Evolutionary conservation across 2,329 filamentous ascomycete species (phyloP), one percentile per base, ranked within the genome.

Genomic region (Rhynchosporium agropyri): DNA sequence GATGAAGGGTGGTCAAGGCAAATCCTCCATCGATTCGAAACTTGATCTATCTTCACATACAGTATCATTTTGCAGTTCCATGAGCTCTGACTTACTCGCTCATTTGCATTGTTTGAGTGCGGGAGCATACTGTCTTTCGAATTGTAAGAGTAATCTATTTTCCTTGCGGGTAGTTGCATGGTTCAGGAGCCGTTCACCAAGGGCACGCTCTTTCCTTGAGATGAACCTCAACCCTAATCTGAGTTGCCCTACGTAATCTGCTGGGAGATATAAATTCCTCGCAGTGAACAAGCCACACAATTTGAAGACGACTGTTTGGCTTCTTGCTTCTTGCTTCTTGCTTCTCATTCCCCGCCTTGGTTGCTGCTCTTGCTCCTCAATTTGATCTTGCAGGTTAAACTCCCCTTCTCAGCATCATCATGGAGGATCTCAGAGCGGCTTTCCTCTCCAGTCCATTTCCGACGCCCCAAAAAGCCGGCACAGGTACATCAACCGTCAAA

Each of bases 351-450:
- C 4, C 15, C 20, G 40, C 43, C 36, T 13, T 54, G 33, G 13
- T 53, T 38, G 20, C 9, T 43, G 15, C 5, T n/a, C 10, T 46
- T 46, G n/a, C 13, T 20, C n/a, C 43, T 4, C 13, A 31, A 15
- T 31, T 53, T 40, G 28, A 36, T 9, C 12, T 54, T 15, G 48
- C 28, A 15, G 3, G 13, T 28, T 7, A 15, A 26, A 3, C 50
- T 40, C 36, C 26, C 9, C 12, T 40, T 38, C 33, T 20, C 33
- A 40, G 26, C 33, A 6, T 40, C 33, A 33, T 40, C 4, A 40
- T 40, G 50, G 50, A 54, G 28, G 33, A 54, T 10, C 31, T 54
- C 50, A 54, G 26, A 28, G 50, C 33, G 40, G 36, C 33, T 10
- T 40, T 54, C 33, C 50, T 54, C 31, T 33, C 10, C 20, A 48